Evolutionary conservation across 2,329 filamentous ascomycete genomes (phyloP), one percentile per base, ranked within the genome.

Genomic region (Macrophomina phaseolina): DNA sequence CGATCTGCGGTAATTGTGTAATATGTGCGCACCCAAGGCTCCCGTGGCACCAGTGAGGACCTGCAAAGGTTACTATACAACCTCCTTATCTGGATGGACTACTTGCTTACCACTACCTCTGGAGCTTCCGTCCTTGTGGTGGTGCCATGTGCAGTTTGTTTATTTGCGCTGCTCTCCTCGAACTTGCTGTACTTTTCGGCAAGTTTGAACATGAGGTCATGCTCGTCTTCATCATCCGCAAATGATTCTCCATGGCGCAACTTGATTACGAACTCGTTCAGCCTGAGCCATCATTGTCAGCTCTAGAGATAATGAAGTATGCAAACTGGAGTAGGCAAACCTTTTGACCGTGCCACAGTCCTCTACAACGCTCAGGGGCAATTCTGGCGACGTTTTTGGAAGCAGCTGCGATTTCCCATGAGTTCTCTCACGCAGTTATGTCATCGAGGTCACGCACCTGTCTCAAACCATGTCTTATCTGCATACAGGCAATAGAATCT

Each of bases 281-380:
- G 73, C 34, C 61, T 64, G 36, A 18, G n/a, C 6, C 32, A 14
- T 18, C 2, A 5, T 9, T 55, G 30, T 55, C 2, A 55, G n/a
- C 12, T 16, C 30, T 2, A 23, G 23, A 30, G 23, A 23, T 23
- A 23, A 23, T 11, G n/a, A 8, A 12, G 4, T 7, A n/a, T 11
- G 36, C 4, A 14, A 62, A 16, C 5, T 8, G 5, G 18, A 18
- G 3, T 14, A 6, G 30, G 23, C 61, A 9, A 42, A 64, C 52
- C 76, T 74, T 16, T 79, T 69, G n/a, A 89, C 76, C 2, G 81
- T 87, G 0, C 86, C 85, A 65, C 83, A 83, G 67, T 90, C 86
- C 69, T 89, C 88, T 0, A 90, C 82, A 1, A 89, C 73, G 67
- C 86, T 89, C 67, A 85, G 77, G 0, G 87, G 86, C 1, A 89